These are phyloP conservation scores for Hordeum marinum DNA, from an alignment of 176 grass and related monocot species.

Conservation along the genomic window DNA sequence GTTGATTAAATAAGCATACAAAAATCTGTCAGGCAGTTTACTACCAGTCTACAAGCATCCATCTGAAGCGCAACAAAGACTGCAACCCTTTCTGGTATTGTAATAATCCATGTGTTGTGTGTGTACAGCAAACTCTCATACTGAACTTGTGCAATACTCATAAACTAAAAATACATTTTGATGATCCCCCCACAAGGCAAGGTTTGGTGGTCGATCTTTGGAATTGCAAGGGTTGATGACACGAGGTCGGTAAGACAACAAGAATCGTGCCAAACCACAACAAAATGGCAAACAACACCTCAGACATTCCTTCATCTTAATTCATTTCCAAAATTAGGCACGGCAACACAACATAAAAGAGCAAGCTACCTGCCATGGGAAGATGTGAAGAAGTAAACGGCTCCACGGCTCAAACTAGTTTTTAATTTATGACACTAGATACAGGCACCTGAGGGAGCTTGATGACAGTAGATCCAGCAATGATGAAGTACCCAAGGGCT, in stretches of 20 bases:
- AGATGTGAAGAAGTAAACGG: neutral
- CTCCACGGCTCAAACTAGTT: neutral
- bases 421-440: constrained; percentile 7
- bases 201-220: neutral
- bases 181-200: neutral
- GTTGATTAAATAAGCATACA: neutral
- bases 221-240: neutral
- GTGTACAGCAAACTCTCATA: neutral
- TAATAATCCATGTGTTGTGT: neutral
- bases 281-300: neutral
- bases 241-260: neutral
- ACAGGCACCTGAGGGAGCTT: constrained; percentile 80
- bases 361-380: neutral
- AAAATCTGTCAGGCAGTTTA: neutral
- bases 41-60: neutral
- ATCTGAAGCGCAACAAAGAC: neutral
- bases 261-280: neutral
- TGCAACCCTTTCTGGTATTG: neutral
- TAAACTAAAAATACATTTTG: constrained; percentile 1
- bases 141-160: neutral
- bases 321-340: constrained; percentile 7
- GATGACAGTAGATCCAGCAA: constrained; percentile 61
- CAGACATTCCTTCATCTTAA: neutral
- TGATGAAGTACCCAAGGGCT: constrained; percentile 70
- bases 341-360: neutral